These are phyloP conservation scores for Dactylellina drechsleri DNA, from an alignment of 2,329 filamentous ascomycete genomes.

Conservation along the genomic window DNA sequence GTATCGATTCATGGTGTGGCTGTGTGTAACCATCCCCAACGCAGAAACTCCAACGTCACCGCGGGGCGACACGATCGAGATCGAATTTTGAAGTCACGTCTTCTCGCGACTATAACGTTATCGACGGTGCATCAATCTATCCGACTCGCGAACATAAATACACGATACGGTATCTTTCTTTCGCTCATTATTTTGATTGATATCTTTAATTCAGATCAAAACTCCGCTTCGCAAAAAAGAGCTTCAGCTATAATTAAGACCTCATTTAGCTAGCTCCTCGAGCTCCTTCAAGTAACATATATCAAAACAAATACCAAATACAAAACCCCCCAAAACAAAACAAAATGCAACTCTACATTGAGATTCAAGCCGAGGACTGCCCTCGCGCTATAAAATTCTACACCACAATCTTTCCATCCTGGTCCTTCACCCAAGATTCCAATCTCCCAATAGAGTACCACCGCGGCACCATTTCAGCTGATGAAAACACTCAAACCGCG, in stretches of 20 bases:
- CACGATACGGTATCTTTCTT: neutral
- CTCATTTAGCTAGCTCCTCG: too few relatives aligned
- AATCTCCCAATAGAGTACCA: conserved; percentile 44
- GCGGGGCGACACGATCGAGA: neutral
- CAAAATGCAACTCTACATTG: conserved; percentile 47
- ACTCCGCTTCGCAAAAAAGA: too few relatives aligned
- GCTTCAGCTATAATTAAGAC: too few relatives aligned
- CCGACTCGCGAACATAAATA: conserved; percentile 6
- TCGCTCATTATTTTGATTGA: neutral
- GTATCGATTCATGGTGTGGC: neutral
- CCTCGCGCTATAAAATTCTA: conserved; percentile 71
- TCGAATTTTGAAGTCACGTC: conserved; percentile 3
- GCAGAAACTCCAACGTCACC: conserved; percentile 35
- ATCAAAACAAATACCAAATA: too few relatives aligned
- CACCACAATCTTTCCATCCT: conserved; percentile 68
- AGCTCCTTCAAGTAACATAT: too few relatives aligned
- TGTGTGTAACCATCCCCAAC: conserved; percentile 54
- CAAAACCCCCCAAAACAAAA: too few relatives aligned
- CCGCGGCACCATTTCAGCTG: conserved; percentile 26
- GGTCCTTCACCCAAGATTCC: conserved; percentile 19
- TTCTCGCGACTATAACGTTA: conserved; percentile 44
- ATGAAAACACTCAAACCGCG: neutral
- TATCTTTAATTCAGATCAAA: neutral
- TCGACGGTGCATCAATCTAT: neutral
- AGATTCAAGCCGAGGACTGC: conserved; percentile 46